These are phyloP conservation scores for Medicago lupulina DNA, from an alignment of 306 rosid genomes.

Conservation along the genomic window DNA sequence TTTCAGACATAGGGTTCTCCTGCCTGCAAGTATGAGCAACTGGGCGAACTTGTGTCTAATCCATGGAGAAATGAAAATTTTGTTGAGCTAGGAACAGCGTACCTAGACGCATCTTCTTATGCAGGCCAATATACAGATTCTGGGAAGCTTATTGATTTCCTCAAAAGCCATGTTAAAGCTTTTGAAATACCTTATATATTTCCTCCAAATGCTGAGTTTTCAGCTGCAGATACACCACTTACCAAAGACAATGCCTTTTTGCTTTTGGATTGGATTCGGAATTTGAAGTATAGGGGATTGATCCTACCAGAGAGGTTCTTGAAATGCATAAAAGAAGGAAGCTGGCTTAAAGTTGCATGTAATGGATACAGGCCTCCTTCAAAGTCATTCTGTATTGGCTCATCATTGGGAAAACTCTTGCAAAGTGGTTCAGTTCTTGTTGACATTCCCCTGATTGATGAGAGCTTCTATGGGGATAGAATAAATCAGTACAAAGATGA, in stretches of 20 bases:
- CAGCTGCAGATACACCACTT: conserved; percentile 58
- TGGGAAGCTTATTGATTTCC: conserved; percentile 50
- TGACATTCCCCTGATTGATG: conserved; percentile 75
- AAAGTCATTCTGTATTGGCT: conserved; percentile 57
- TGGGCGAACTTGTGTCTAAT: conserved; percentile 72
- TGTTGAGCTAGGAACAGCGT: conserved; percentile 65
- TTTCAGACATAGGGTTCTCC: conserved; percentile 47
- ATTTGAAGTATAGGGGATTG: conserved; percentile 11
- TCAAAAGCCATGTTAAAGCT: conserved; percentile 48
- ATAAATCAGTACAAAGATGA: conserved; percentile 57
- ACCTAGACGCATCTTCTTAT: conserved; percentile 39
- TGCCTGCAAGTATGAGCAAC: conserved; percentile 73
- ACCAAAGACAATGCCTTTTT: conserved; percentile 62
- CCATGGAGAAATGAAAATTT: conserved; percentile 61
- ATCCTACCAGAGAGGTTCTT: conserved; percentile 51
- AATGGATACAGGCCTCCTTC: conserved; percentile 66
- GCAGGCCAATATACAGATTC: conserved; percentile 46
- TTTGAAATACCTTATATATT: conserved; percentile 64
- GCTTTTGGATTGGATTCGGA: conserved; percentile 69
- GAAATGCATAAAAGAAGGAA: conserved; percentile 61
- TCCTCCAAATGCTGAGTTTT: conserved; percentile 63
- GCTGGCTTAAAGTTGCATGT: conserved; percentile 65
- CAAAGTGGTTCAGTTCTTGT: conserved; percentile 61
- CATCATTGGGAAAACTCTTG: conserved; percentile 60
- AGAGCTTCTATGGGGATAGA: conserved; percentile 51